phyloP scores from a whole-genome alignment of 805 yeast species.

The Candida michaelii region DNA sequence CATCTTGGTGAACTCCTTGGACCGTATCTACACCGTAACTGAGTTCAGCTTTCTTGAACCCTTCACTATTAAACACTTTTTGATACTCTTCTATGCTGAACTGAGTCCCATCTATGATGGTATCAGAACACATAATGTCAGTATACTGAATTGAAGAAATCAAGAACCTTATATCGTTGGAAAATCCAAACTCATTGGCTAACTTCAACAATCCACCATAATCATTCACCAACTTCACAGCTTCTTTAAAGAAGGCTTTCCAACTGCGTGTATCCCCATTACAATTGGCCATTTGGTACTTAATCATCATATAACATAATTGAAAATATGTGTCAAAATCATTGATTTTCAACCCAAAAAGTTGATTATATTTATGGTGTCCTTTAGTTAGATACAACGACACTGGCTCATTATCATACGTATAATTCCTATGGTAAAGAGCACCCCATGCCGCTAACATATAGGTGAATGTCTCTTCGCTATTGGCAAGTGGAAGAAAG shows the following conservation, averaged over 20 bases:
- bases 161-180: conserved; percentile 22
- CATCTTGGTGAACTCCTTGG: conserved; percentile 24
- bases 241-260: conserved; percentile 15
- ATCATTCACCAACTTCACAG: conserved; percentile 13
- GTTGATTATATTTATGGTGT: conserved; percentile 5
- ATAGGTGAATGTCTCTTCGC: conserved; percentile 20
- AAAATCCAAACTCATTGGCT: conserved; percentile 15
- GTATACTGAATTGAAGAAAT: conserved; percentile 22
- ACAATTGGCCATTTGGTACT: conserved; percentile 18
- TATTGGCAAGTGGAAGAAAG: conserved; percentile 18
- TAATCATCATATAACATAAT: conserved; percentile 17
- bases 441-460: conserved; percentile 30
- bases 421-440: conserved; percentile 11
- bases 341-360: conserved; percentile 9
- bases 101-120: conserved; percentile 18
- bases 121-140: conserved; percentile 19
- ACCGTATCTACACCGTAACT: conserved; percentile 25
- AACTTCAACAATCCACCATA: conserved; percentile 19
- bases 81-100: conserved; percentile 17
- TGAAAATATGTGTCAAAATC: conserved; percentile 12
- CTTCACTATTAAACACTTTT: conserved; percentile 12
- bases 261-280: conserved; percentile 20
- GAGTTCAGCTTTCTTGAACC: conserved; percentile 17
- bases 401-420: conserved; percentile 13
- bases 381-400: conserved; percentile 11